Percentiles rank a stretch among this genome's conserved stretches.
Conservation (phyloP, 352 stramenopile genomes). For the Phytopythium oedochilum region DNA sequence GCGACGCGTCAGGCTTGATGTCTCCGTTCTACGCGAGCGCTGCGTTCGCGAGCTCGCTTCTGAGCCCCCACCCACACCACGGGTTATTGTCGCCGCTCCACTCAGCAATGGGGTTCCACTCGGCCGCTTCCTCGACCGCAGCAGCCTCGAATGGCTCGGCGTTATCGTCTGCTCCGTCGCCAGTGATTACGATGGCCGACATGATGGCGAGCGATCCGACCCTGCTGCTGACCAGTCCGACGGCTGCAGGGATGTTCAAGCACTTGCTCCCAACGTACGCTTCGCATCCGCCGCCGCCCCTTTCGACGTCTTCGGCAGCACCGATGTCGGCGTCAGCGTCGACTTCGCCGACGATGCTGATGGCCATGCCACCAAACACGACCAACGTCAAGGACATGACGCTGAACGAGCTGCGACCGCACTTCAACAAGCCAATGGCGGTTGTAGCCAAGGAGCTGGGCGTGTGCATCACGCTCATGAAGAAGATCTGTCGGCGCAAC, state of each 20-base stretch:
- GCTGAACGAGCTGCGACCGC: conserved; percentile 72
- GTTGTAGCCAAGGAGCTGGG: conserved; percentile 78
- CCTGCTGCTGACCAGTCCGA: conserved; percentile 28
- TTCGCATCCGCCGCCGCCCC: conserved; percentile 16
- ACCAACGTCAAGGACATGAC: conserved; percentile 72
- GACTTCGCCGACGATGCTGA: conserved; percentile 17
- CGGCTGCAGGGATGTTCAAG: conserved; percentile 30
- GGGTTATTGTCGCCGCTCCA: conserved; percentile 10
- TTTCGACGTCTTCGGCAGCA: conserved; percentile 43
- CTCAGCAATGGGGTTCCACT: conserved; percentile 6
- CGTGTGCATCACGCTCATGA: conserved; percentile 85
- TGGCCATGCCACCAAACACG: neutral
- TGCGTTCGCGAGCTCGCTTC: conserved; percentile 1
- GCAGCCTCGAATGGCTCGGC: conserved; percentile 11
- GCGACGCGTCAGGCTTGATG: conserved; percentile 15
- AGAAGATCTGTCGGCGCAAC: conserved; percentile 85
- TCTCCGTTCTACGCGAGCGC: conserved; percentile 23
- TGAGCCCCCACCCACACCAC: conserved; percentile 31
- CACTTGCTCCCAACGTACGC: conserved; percentile 38
- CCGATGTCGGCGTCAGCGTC: conserved; percentile 41
- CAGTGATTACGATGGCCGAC: conserved; percentile 34
- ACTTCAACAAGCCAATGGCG: conserved; percentile 85
- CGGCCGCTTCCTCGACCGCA: conserved; percentile 1
- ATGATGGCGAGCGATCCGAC: conserved; percentile 35
- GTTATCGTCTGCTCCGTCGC: conserved; percentile 19